A percentile compares a stretch with the other conserved stretches of the same genome.
Conservation (phyloP, 2,329 filamentous ascomycete genomes). For the Fulvia fulva region DNA sequence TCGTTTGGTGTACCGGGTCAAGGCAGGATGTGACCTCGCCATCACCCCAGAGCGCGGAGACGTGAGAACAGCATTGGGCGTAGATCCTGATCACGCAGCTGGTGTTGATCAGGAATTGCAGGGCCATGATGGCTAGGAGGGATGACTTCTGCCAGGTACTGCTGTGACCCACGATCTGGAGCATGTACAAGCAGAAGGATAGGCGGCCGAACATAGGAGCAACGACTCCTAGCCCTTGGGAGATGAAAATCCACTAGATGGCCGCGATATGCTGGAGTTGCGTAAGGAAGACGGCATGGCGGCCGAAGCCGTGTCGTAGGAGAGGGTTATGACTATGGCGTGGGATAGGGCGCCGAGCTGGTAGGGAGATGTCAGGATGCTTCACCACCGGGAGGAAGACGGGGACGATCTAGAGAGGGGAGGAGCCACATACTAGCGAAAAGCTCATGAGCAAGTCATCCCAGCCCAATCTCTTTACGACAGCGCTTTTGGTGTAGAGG, state of each 20-base stretch:
- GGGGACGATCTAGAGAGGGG: no score
- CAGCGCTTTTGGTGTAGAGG: background rate
- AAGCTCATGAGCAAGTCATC: background rate
- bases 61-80: background rate
- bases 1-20: background rate
- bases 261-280: background rate
- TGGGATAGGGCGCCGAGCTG: background rate
- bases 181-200: background rate
- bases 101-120: background rate
- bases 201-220: background rate
- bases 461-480: constrained; percentile 1
- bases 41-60: background rate
- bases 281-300: background rate
- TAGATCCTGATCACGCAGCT: background rate
- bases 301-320: background rate
- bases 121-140: background rate
- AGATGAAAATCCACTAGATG: background rate
- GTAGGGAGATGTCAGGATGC: no score
- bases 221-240: background rate
- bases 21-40: background rate
- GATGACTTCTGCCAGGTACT: background rate
- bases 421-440: background rate
- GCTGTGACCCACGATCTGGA: background rate
- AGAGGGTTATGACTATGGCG: background rate
- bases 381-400: no score